These are phyloP conservation scores for Canavalia ensiformis DNA, from an alignment of 306 rosid genomes.

Conservation along the genomic window DNA sequence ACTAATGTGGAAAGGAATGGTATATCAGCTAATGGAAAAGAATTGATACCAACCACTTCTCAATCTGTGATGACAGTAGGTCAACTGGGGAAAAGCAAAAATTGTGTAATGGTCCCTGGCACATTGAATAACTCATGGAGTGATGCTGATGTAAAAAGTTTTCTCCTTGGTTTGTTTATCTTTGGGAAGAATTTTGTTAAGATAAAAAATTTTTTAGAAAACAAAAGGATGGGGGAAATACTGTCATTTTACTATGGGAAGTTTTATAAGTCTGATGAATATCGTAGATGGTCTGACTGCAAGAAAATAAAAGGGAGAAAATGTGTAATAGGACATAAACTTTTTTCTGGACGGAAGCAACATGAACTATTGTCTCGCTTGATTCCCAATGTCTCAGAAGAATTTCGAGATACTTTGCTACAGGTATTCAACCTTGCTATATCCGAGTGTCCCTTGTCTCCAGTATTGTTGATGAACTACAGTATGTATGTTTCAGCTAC, in stretches of 20 bases:
- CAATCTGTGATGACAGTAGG: slow-evolving; percentile 33
- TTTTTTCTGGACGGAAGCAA: slow-evolving; percentile 75
- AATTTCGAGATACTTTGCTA: slow-evolving; percentile 55
- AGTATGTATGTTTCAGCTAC: slow-evolving; percentile 21
- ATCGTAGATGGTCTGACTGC: slow-evolving; percentile 73
- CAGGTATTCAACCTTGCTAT: slow-evolving; percentile 63
- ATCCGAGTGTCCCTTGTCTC: slow-evolving; percentile 14
- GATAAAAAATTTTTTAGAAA: slow-evolving; percentile 68
- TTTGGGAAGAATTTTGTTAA: slow-evolving; percentile 75
- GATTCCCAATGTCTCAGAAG: slow-evolving; percentile 64
- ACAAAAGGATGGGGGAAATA: slow-evolving; percentile 69
- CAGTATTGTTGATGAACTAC: slow-evolving; percentile 33
- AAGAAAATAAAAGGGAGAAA: slow-evolving; percentile 68
- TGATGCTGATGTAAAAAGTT: slow-evolving; percentile 66
- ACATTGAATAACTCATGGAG: slow-evolving; percentile 63
- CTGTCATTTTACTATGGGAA: slow-evolving; percentile 79
- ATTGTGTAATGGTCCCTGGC: slow-evolving; percentile 52
- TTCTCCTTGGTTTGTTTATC: slow-evolving; percentile 78
- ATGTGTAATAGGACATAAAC: slow-evolving; percentile 63
- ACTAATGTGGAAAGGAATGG: slow-evolving; percentile 46
- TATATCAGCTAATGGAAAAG: slow-evolving; percentile 38
- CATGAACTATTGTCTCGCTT: slow-evolving; percentile 74
- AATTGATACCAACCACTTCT: slow-evolving; percentile 34
- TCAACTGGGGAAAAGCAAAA: slow-evolving; percentile 42
- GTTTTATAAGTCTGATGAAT: slow-evolving; percentile 70